phyloP scores from a whole-genome alignment of 768 basidiomycete genomes.

The Tulasnella sp. region DNA sequence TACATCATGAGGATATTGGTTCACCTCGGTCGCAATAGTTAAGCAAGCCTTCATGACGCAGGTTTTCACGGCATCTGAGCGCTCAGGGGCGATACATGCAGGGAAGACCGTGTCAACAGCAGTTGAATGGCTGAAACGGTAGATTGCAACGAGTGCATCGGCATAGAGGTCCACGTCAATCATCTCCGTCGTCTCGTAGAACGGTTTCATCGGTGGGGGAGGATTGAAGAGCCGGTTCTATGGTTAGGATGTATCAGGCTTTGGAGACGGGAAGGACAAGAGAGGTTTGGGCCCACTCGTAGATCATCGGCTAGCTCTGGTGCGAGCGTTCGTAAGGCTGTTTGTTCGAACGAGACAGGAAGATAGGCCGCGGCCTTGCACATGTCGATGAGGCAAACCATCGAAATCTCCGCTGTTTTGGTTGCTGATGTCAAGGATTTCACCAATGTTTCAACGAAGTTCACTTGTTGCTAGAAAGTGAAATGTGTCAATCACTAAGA shows the following conservation, averaged over 20 bases:
- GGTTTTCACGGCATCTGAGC: constrained; percentile 76
- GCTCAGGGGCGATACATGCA: constrained; percentile 67
- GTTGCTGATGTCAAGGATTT: constrained; percentile 54
- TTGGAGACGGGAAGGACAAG: constrained; percentile 35
- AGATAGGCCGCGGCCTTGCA: constrained; percentile 64
- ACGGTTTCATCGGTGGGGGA: constrained; percentile 45
- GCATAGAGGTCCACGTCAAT: constrained; percentile 73
- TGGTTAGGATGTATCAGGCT: constrained; percentile 29
- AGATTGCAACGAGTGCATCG: constrained; percentile 68
- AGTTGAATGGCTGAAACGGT: constrained; percentile 61
- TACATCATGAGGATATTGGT: constrained; percentile 23
- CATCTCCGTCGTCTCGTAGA: constrained; percentile 68
- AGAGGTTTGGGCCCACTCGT: constrained; percentile 48
- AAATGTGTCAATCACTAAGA: neutral
- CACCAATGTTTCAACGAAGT: constrained; percentile 37
- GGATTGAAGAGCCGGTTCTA: constrained; percentile 38
- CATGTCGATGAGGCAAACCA: constrained; percentile 72
- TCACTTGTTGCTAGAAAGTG: constrained; percentile 44
- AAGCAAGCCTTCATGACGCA: constrained; percentile 70
- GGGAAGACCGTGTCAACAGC: constrained; percentile 60
- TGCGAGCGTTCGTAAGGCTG: constrained; percentile 60
- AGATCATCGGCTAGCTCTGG: constrained; percentile 75
- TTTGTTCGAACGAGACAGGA: constrained; percentile 51
- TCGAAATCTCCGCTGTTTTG: constrained; percentile 61
- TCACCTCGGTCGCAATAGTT: constrained; percentile 63